Evolutionary conservation across 139 green algal species (phyloP), one percentile per base, ranked within the genome.

Genomic region (Microglena sp.): DNA sequence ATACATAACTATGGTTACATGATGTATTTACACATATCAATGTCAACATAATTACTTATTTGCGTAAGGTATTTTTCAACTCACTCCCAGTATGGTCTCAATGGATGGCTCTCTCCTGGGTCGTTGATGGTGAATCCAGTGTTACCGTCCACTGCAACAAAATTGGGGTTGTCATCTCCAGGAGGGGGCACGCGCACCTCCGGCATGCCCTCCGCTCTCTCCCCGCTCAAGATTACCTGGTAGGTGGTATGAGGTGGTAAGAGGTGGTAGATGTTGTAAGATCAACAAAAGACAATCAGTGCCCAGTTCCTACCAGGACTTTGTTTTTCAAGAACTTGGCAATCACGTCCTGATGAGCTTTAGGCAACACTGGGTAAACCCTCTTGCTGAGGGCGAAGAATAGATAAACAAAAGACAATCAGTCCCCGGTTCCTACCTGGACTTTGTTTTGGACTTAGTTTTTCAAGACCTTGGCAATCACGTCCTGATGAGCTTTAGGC

Each of bases 11-110:
- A n/a, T n/a, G n/a, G n/a, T n/a, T n/a, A n/a, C n/a, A n/a, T n/a
- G n/a, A n/a, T n/a, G n/a, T n/a, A n/a, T n/a, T n/a, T n/a, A n/a
- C n/a, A n/a, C n/a, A n/a, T n/a, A n/a, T n/a, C n/a, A n/a, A n/a
- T n/a, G n/a, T n/a, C n/a, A n/a, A n/a, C n/a, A n/a, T n/a, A n/a
- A n/a, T n/a, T n/a, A n/a, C n/a, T n/a, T n/a, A n/a, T n/a, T n/a
- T n/a, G n/a, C n/a, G n/a, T n/a, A n/a, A n/a, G n/a, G n/a, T n/a
- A n/a, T n/a, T n/a, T n/a, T n/a, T n/a, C n/a, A n/a, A n/a, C n/a
- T n/a, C n/a, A n/a, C 69, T 97, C 92, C 80, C 85, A 92, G 73
- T 96, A 95, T 2, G 75, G 34, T 1, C 77, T 64, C 62, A 98
- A 66, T 15, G 70, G 64, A 63, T 86, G 79, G n/a, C 11, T 36